Percentiles rank a stretch among this genome's conserved stretches.
Evolutionary conservation across 192 early-diverging fungal genomes (phyloP).

Genomic region (Podila horticola): DNA sequence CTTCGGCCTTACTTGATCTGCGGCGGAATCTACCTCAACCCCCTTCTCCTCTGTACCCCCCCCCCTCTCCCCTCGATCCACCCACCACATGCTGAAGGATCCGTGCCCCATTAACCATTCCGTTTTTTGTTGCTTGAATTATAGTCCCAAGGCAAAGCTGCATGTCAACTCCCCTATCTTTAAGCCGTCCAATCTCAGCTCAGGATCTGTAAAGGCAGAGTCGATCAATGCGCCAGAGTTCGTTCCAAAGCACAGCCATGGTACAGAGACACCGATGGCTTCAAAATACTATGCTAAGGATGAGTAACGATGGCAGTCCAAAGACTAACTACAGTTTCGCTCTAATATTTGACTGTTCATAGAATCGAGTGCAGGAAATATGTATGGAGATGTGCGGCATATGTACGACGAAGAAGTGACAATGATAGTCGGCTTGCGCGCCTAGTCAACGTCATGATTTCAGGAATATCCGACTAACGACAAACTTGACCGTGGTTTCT

Average conservation of each 20-base stretch:
- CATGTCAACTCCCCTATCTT: conserved; percentile 78
- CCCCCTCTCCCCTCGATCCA: neutral
- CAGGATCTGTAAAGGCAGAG: conserved; percentile 60
- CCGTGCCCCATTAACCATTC: neutral
- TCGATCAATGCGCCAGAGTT: conserved; percentile 67
- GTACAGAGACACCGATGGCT: neutral
- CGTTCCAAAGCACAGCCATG: conserved; percentile 60
- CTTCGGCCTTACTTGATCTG: neutral
- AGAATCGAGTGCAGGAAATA: conserved; percentile 12
- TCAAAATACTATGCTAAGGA: neutral
- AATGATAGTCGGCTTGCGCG: too few relatives aligned
- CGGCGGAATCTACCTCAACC: neutral
- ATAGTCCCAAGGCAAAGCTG: conserved; percentile 62
- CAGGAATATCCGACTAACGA: too few relatives aligned
- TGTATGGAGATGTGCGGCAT: conserved; percentile 18
- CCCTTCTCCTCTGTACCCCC: neutral
- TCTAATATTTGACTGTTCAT: neutral
- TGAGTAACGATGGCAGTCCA: too few relatives aligned
- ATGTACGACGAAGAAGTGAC: conserved; percentile 7
- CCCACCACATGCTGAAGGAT: neutral
- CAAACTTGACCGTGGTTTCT: neutral
- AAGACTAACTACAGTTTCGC: neutral
- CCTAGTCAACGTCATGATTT: too few relatives aligned
- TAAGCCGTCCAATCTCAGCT: conserved; percentile 59
- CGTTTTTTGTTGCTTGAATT: neutral